Evolutionary conservation across 2,329 filamentous ascomycete genomes (phyloP).

Genomic region (Colletotrichum plurivorum): DNA sequence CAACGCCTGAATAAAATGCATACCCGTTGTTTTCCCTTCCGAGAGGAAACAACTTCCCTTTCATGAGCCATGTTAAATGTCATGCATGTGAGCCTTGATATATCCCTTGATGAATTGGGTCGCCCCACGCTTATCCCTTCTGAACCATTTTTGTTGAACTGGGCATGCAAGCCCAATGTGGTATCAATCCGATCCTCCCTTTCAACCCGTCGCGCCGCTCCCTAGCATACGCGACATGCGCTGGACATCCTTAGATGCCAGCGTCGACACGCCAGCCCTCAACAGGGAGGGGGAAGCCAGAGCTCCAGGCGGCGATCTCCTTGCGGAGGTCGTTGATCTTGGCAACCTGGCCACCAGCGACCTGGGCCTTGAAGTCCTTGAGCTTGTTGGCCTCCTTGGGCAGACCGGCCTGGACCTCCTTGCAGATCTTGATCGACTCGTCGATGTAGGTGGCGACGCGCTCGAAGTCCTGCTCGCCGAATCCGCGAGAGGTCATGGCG

Average conservation of each 20-base stretch:
- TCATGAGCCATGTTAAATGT: slow-evolving; percentile 43
- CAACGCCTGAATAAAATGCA: slow-evolving; percentile 54
- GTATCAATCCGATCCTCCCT: slow-evolving; percentile 27
- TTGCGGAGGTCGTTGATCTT: slow-evolving; percentile 89
- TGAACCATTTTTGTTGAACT: slow-evolving; percentile 39
- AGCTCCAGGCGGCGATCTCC: slow-evolving; percentile 91
- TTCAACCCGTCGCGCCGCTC: slow-evolving; percentile 7
- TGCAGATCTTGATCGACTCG: slow-evolving; percentile 88
- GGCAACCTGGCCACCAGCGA: slow-evolving; percentile 80
- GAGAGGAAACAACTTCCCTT: slow-evolving; percentile 39
- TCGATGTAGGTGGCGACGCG: slow-evolving; percentile 93
- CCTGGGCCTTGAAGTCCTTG: slow-evolving; percentile 99
- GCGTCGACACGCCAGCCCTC: slow-evolving; percentile 77
- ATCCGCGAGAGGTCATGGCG: slow-evolving; percentile 97
- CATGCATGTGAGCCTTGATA: slow-evolving; percentile 25
- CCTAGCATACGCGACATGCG: slow-evolving; percentile 17
- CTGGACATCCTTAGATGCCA: slow-evolving; percentile 62
- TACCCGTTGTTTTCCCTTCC: slow-evolving; percentile 43
- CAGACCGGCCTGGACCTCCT: slow-evolving; percentile 85
- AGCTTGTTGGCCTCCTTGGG: slow-evolving; percentile 99
- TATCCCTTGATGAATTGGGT: slow-evolving; percentile 8
- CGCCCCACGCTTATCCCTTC: slow-evolving; percentile 36
- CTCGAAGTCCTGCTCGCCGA: slow-evolving; percentile 93
- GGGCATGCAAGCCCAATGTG: slow-evolving; percentile 25
- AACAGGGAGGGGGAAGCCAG: slow-evolving; percentile 92